phyloP scores from a whole-genome alignment of 1,284 basidiomycete species.

The Cryptococcus sp. region DNA sequence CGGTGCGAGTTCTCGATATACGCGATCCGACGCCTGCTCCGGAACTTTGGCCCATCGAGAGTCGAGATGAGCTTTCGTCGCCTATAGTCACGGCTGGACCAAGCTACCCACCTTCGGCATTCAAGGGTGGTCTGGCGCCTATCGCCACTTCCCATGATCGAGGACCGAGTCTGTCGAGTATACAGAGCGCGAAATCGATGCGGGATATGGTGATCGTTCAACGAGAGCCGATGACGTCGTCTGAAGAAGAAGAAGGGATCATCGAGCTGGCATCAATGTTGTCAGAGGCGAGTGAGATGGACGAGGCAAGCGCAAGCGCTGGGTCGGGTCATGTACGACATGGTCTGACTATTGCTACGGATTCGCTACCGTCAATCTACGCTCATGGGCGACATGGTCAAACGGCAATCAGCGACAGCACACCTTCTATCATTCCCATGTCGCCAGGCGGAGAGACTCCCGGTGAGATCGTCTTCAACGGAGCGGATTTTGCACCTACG shows the following conservation, averaged over 20 bases:
- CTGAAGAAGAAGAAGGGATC: slow-evolving; percentile 2
- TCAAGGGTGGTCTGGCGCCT: slow-evolving; percentile 1
- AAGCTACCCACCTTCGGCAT: slow-evolving; percentile 7
- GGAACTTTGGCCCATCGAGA: slow-evolving; percentile 29
- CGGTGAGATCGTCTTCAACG: slow-evolving; percentile 17
- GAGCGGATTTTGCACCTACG: slow-evolving; percentile 13
- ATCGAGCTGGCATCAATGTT: background rate
- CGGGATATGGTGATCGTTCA: slow-evolving; percentile 36
- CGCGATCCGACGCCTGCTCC: slow-evolving; percentile 38
- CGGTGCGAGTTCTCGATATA: slow-evolving; percentile 17
- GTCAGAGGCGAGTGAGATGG: background rate
- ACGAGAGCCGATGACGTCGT: slow-evolving; percentile 17
- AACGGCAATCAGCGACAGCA: background rate
- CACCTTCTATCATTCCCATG: slow-evolving; percentile 1
- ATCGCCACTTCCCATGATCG: slow-evolving; percentile 37
- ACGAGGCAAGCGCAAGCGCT: no score
- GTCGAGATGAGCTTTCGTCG: slow-evolving; percentile 13
- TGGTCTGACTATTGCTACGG: no score
- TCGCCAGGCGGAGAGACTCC: slow-evolving; percentile 10
- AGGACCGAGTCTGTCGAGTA: slow-evolving; percentile 25
- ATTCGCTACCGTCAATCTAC: no score
- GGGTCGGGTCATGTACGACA: no score
- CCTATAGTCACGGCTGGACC: background rate
- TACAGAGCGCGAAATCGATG: slow-evolving; percentile 30
- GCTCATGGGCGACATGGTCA: slow-evolving; percentile 1